These are phyloP conservation scores for Fusarium sublunatum DNA, from an alignment of 2,329 filamentous ascomycete genomes.

Conservation along the genomic window DNA sequence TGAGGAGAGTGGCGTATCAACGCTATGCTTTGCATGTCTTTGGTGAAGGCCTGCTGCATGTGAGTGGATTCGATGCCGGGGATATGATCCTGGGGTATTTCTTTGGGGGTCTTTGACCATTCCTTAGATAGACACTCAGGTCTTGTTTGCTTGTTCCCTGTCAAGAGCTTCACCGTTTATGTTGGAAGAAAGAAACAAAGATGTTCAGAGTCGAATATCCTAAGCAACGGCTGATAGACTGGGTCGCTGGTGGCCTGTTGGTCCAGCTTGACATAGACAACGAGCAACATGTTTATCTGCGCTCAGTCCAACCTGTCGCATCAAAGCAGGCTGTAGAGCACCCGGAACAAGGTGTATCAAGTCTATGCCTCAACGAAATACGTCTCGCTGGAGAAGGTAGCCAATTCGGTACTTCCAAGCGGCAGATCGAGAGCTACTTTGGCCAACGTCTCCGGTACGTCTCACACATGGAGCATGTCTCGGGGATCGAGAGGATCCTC, in stretches of 20 bases:
- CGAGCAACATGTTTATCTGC: background rate
- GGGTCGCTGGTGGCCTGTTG: background rate
- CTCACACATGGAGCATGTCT: background rate
- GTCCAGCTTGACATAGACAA: background rate
- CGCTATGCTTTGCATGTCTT: too few species aligned
- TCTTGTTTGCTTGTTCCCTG: background rate
- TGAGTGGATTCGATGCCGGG: too few species aligned
- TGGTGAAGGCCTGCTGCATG: too few species aligned
- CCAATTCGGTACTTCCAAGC: slow-evolving; percentile 38
- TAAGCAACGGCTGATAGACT: background rate
- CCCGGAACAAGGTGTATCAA: background rate
- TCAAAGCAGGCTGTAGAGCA: background rate
- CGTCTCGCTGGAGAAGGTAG: slow-evolving; percentile 7
- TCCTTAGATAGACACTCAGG: too few species aligned
- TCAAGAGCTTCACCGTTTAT: background rate
- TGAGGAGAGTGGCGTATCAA: too few species aligned
- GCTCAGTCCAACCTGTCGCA: background rate
- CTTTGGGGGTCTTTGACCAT: too few species aligned
- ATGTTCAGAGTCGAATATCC: background rate
- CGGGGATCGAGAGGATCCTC: background rate
- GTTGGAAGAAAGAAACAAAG: background rate
- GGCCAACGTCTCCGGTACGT: slow-evolving; percentile 40
- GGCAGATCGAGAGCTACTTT: slow-evolving; percentile 43
- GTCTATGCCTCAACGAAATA: slow-evolving; percentile 2
- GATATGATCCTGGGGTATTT: too few species aligned